Evolutionary conservation across 2,329 filamentous ascomycete species (phyloP).

Genomic region (Elsinoe necatrix): DNA sequence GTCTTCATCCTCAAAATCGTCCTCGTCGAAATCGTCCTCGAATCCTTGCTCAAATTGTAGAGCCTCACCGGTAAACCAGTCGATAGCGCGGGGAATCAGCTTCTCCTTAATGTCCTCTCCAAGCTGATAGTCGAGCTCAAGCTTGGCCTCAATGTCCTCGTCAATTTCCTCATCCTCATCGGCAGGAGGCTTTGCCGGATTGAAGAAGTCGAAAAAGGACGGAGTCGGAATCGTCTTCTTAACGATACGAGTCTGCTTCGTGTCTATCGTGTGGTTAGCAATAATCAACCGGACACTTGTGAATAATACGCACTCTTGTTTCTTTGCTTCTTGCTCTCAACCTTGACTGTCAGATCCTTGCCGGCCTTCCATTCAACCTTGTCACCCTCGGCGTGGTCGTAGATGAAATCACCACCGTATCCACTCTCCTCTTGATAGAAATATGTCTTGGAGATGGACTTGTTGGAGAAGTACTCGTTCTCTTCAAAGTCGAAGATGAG

Average conservation of each 20-base stretch:
- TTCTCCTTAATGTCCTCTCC: conserved; percentile 99
- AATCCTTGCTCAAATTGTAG: conserved; percentile 92
- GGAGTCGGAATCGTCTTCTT: conserved; percentile 99
- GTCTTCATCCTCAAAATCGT: conserved; percentile 84
- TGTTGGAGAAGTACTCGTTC: conserved; percentile 97
- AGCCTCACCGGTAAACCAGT: conserved; percentile 99
- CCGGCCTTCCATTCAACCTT: conserved; percentile 95
- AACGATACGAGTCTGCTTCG: conserved; percentile 96
- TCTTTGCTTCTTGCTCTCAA: conserved; percentile 99
- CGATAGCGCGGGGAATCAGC: conserved; percentile 93
- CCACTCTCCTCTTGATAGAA: conserved; percentile 98
- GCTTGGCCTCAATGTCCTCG: conserved; percentile 90
- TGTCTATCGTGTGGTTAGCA: conserved; percentile 54
- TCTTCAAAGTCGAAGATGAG: conserved; percentile 94
- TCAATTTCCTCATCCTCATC: conserved; percentile 72
- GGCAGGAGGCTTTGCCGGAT: conserved; percentile 76
- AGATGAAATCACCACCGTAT: conserved; percentile 98
- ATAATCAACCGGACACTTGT: neutral
- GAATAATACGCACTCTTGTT: conserved; percentile 76
- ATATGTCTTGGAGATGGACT: conserved; percentile 95
- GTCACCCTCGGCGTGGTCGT: conserved; percentile 96
- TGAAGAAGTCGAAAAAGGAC: conserved; percentile 98
- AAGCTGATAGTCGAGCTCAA: conserved; percentile 97
- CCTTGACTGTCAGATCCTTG: conserved; percentile 85
- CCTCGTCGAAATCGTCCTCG: conserved; percentile 72